Base-by-base conservation (phyloP, 179 eudicot genomes). In the Silene coronaria region DNA sequence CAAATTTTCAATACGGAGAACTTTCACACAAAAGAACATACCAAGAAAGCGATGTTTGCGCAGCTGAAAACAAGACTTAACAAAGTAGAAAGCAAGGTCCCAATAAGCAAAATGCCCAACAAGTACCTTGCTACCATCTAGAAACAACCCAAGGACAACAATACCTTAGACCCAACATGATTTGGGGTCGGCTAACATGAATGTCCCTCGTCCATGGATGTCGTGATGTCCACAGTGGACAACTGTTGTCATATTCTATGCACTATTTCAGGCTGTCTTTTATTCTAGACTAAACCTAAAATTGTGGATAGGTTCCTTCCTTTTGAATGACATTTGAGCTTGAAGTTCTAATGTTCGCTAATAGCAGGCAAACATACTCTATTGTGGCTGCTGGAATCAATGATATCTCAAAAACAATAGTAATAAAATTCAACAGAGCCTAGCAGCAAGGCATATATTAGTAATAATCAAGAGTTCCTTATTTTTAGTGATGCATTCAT, bases 51-150 rank as follows among this genome's bases (percentile, higher is more conserved):
- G 64, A 3, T 9, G 26, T 60, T 11, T 60, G 64, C 23, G 12
- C 26, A 60, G 27, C 27, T 60, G 64, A 60, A 60, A 65, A 65
- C n/a, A 28, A 14, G 42, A 28, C 69, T 65, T 66, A 4, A 66
- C 46, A 66, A 32, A 11, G 51, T 45, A 62, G 67, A 62, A 62
- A 62, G 67, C 34, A 62, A 62, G 67, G 67, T 45, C 34, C 32
- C 67, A 24, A 62, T 12, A 16, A 16, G 67, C 1, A 38, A 38
- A 11, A 38, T 11, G 9, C 46, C 46, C 46, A 61, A 61, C 27
- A 28, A 23, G 66, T 61, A 28, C 27, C 1, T 24, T 23, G 24
- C 66, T 16, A 65, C 42, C 21, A 17, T 22, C 70, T 27, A 66
- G 70, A 66, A 66, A 48, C 32, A 48, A 17, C 70, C 17, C 38